A percentile compares a stretch with the other conserved stretches of the same genome.
Evolutionary conservation across 2,329 filamentous ascomycete species (phyloP).

Genomic region (Drechslerella dactyloides): DNA sequence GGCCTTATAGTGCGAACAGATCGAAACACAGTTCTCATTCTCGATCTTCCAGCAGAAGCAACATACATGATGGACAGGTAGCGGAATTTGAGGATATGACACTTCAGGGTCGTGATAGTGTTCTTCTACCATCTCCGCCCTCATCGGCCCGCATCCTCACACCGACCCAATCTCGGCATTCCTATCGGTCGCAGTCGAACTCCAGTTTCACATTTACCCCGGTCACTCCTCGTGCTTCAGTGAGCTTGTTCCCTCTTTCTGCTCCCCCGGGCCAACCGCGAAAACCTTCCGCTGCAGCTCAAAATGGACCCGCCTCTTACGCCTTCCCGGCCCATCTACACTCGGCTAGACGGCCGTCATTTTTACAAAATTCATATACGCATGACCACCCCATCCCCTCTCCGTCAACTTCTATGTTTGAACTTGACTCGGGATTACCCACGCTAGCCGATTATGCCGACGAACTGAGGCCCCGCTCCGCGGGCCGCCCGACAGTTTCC

Average conservation of each 20-base stretch:
- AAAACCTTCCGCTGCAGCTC: constrained; percentile 24
- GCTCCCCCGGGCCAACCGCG: constrained; percentile 32
- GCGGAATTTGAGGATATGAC: constrained; percentile 46
- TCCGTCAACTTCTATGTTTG: constrained; percentile 39
- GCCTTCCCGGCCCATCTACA: constrained; percentile 23
- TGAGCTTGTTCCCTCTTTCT: constrained; percentile 45
- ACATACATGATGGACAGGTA: constrained; percentile 23
- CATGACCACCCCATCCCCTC: constrained; percentile 19
- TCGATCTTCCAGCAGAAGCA: constrained; percentile 39
- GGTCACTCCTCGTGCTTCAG: constrained; percentile 34
- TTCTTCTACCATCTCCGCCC: constrained; percentile 37
- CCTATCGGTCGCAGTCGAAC: constrained; percentile 39
- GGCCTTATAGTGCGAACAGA: constrained; percentile 30
- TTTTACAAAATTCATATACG: constrained; percentile 39
- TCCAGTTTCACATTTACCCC: constrained; percentile 48
- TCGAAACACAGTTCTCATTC: constrained; percentile 47
- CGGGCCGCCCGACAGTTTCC: constrained; percentile 20
- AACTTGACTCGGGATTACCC: neutral
- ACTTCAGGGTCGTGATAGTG: constrained; percentile 29
- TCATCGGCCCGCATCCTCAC: constrained; percentile 39
- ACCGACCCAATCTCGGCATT: constrained; percentile 41
- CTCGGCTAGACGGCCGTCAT: constrained; percentile 32
- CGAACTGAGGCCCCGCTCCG: constrained; percentile 18
- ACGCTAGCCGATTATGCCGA: constrained; percentile 36
- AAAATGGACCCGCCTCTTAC: constrained; percentile 22